Evolutionary conservation across 345 rosid genomes (phyloP), one percentile per base, ranked within the genome.

Genomic region (Dipteronia dyeriana): DNA sequence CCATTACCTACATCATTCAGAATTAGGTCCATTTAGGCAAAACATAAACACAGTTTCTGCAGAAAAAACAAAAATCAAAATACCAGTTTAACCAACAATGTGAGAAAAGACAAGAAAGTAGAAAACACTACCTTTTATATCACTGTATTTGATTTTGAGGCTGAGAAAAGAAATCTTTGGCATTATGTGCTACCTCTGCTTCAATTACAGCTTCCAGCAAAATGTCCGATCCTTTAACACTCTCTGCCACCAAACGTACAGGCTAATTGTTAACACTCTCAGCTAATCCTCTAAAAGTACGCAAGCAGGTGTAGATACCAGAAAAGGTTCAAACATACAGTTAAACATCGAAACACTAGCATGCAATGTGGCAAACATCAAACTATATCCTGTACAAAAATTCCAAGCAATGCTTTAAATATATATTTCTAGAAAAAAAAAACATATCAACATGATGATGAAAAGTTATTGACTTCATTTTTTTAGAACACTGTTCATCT

Each of bases 161-260:
- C 79, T 80, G 87, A 60, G 91, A 85, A 66, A 91, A 92, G 79
- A 88, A 90, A 41, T 78, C 83, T 79, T 88, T 92, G 8, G 96
- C 93, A 9, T 85, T 88, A 56, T 66, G 80, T 29, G 92, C 94
- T 39, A 87, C 92, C 78, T 91, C 92, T 2, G 96, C 88, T 84
- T 91, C 96, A 68, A 90, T 78, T 67, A 90, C 78, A 12, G 96
- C 94, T 76, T 90, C 94, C 75, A 91, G 22, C 83, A 90, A 76
- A 66, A 91, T 71, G 71, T 90, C 94, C 49, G 96, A 88, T 81
- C 92, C 93, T 79, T 73, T 88, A 4, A 77, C 73, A 76, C 57
- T 81, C 72, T 79, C 95, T 88, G 81, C 72, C 45, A 84, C 71
- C 60, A 61, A n/a, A 81, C 43, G 39, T 43, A 76, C 43, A 14